Base-by-base conservation (phyloP, 2,329 filamentous ascomycete genomes). In the Trichoderma gracile region DNA sequence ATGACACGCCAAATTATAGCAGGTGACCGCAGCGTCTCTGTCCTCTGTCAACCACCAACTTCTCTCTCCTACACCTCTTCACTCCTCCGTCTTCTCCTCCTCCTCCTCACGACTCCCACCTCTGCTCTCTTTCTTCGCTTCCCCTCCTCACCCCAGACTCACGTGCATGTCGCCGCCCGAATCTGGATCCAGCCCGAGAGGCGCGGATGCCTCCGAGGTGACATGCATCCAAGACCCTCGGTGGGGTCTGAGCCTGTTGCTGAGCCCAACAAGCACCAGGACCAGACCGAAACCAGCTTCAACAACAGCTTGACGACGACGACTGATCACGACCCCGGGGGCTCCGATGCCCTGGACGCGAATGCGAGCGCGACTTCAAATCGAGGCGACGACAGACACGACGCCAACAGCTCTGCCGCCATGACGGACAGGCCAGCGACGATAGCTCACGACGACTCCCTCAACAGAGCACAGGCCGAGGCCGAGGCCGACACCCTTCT, bases 121-220 rank as follows among this genome's bases (percentile, higher is more conserved):
- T 10, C 25, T 43, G 23, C 25, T 40, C 17, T 19, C n/a, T 4
- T 42, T 27, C 27, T 9, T 42, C 21, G 17, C 8, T 40, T 15
- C 33, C 23, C 33, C 15, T 5, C 19, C 38, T 56, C 52, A 27
- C 27, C n/a, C 60, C 43, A 33, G 60, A 57, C 58, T 54, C 33
- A 55, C 53, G 60, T 76, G 75, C 69, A 78, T 78, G 76, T 77
- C 76, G 74, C 74, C 66, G 59, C 67, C 69, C 65, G 69, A 66
- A 65, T 67, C 69, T 68, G 70, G 71, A 71, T 66, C 64, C 67
- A 66, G 19, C 17, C 33, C 71, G 68, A 58, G 66, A 46, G 52
- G 49, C 40, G 40, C 75, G 70, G 71, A 61, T 52, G 57, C 57
- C 57, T 52, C 66, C 63, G 71, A 73, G 68, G 70, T 72, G 68